These are phyloP conservation scores for Pseudopithomyces maydicus DNA, from an alignment of 2,329 filamentous ascomycete genomes.

Conservation along the genomic window DNA sequence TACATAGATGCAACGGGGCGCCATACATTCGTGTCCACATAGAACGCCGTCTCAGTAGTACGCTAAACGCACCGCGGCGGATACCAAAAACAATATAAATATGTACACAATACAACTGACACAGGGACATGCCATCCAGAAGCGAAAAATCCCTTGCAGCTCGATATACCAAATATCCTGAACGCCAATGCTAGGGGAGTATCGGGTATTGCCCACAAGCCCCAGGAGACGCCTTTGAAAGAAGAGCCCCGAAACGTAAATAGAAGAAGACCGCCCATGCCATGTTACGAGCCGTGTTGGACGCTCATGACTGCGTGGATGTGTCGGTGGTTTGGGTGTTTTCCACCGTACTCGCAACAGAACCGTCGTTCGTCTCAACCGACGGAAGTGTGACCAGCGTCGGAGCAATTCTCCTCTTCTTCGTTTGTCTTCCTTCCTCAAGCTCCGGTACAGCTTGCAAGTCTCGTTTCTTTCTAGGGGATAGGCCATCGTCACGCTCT, in stretches of 20 bases:
- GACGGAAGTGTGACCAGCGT: constrained; percentile 45
- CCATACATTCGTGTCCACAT: no score
- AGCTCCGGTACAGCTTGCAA: constrained; percentile 42
- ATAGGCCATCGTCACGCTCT: constrained; percentile 37
- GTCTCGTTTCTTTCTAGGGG: constrained; percentile 43
- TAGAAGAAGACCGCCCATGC: neutral
- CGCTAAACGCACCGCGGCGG: neutral
- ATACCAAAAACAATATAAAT: neutral
- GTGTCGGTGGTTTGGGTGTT: constrained; percentile 28
- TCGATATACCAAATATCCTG: constrained; percentile 10
- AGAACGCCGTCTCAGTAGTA: no score
- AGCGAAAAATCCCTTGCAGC: neutral
- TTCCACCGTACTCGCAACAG: constrained; percentile 38
- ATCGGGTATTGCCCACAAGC: constrained; percentile 11
- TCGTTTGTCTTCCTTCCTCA: constrained; percentile 43
- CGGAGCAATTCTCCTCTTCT: constrained; percentile 53
- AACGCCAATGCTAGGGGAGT: constrained; percentile 25
- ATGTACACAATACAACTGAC: neutral
- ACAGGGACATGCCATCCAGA: neutral
- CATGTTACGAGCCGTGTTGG: neutral
- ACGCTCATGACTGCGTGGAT: constrained; percentile 18
- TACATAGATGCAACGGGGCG: no score
- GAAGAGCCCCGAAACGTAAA: neutral
- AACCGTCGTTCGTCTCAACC: constrained; percentile 26
- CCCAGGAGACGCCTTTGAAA: constrained; percentile 4